phyloP scores from a whole-genome alignment of 2,329 filamentous ascomycete genomes.

The Bipolaris oryzae region DNA sequence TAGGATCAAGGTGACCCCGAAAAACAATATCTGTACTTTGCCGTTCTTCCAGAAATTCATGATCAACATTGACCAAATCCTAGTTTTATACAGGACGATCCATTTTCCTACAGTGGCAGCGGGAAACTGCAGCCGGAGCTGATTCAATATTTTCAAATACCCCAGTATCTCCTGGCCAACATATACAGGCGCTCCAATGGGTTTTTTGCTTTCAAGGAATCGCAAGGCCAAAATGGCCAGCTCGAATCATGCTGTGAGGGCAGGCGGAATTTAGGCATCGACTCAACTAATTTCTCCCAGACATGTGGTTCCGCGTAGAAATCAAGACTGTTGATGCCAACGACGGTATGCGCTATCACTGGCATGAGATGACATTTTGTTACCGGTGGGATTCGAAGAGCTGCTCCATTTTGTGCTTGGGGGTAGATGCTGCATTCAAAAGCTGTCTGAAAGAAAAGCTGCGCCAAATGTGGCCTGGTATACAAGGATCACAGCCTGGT shows the following conservation, averaged over 20 bases:
- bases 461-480: background rate
- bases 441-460: conserved; percentile 7
- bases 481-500: conserved; percentile 12
- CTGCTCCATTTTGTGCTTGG: conserved; percentile 19
- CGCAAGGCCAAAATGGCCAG: conserved; percentile 2
- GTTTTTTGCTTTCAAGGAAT: conserved; percentile 18
- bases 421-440: conserved; percentile 8
- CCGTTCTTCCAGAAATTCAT: background rate
- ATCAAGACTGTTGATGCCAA: conserved; percentile 9
- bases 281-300: conserved; percentile 3
- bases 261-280: background rate
- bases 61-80: background rate
- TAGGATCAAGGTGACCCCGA: background rate
- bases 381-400: conserved; percentile 10
- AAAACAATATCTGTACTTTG: background rate
- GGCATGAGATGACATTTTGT: conserved; percentile 29
- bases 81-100: background rate
- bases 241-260: conserved; percentile 9
- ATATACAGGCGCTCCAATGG: conserved; percentile 25
- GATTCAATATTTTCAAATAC: conserved; percentile 15
- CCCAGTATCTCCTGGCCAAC: conserved; percentile 13
- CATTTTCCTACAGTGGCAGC: background rate
- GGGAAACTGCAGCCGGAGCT: conserved; percentile 21
- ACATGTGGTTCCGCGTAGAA: conserved; percentile 22
- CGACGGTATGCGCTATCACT: conserved; percentile 12